A percentile compares a stretch with the other conserved stretches of the same genome.
Conservation (phyloP, 371 early-diverging fungal genomes). For the Saksenaea oblongispora region DNA sequence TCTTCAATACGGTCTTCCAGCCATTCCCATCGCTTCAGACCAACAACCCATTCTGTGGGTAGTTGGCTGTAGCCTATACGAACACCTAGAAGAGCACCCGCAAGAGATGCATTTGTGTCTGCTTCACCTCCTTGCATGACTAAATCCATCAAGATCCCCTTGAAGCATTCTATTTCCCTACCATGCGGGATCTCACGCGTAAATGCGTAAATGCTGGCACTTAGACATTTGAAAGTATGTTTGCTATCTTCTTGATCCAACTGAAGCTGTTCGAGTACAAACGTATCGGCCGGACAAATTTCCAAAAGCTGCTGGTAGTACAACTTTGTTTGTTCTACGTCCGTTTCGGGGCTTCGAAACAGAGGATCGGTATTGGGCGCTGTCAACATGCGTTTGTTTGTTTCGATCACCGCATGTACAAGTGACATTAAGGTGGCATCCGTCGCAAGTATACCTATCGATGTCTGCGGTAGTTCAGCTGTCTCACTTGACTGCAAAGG, state of each 20-base stretch:
- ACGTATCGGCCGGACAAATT: conserved; percentile 31
- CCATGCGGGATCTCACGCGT: conserved; percentile 42
- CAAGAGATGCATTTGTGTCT: conserved; percentile 66
- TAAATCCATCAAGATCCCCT: conserved; percentile 53
- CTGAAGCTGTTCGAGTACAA: conserved; percentile 31
- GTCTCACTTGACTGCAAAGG: conserved; percentile 8
- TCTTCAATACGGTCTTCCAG: conserved; percentile 47
- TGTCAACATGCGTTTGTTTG: conserved; percentile 52
- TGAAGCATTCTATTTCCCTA: conserved; percentile 47
- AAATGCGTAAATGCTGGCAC: conserved; percentile 53
- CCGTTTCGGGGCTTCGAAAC: conserved; percentile 43
- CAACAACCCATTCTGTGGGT: conserved; percentile 59
- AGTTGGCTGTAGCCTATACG: conserved; percentile 53
- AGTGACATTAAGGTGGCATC: conserved; percentile 40
- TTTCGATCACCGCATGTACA: conserved; percentile 47
- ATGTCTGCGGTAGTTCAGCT: conserved; percentile 6
- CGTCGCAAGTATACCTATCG: conserved; percentile 30
- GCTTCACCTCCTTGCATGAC: conserved; percentile 68
- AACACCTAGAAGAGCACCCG: conserved; percentile 66
- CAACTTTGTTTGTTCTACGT: conserved; percentile 30
- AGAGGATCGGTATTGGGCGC: conserved; percentile 47
- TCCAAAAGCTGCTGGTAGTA: conserved; percentile 40
- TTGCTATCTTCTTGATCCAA: conserved; percentile 47
- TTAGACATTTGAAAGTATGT: conserved; percentile 62
- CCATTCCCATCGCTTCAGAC: conserved; percentile 57